Evolutionary conservation across 1,284 basidiomycete genomes (phyloP).

Genomic region (Ceratorhiza oryzae-sativae): DNA sequence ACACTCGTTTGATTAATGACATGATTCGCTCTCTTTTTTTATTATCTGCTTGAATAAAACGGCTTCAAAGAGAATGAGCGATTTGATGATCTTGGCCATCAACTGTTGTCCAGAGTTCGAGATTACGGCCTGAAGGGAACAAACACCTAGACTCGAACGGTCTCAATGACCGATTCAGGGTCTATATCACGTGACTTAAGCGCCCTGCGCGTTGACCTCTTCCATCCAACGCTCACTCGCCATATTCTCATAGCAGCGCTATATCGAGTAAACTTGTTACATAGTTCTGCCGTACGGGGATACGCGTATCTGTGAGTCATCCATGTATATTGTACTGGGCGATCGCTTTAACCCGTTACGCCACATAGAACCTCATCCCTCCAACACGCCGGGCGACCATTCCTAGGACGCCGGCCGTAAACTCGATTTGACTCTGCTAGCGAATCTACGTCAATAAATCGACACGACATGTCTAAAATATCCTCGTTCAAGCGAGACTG

Average conservation of each 20-base stretch:
- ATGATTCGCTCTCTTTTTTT: neutral
- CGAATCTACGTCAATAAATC: too few species aligned
- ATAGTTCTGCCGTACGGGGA: too few species aligned
- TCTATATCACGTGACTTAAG: neutral
- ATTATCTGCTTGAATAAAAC: neutral
- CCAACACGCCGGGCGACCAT: too few species aligned
- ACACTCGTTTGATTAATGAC: slow-evolving; percentile 28
- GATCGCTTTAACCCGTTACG: neutral
- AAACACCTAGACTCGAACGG: too few species aligned
- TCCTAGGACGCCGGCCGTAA: too few species aligned
- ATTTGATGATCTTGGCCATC: too few species aligned
- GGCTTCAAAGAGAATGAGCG: too few species aligned
- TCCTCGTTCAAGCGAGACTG: slow-evolving; percentile 37
- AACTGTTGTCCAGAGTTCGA: too few species aligned
- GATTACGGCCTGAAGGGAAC: too few species aligned
- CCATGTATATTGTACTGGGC: neutral
- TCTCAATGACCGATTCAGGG: too few species aligned
- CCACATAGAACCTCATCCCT: slow-evolving; percentile 10
- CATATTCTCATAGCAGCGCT: neutral
- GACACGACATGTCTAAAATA: slow-evolving; percentile 21
- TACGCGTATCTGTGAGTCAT: neutral
- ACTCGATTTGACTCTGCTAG: neutral
- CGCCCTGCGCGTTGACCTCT: slow-evolving; percentile 8
- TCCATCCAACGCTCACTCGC: slow-evolving; percentile 8
- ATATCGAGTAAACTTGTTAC: too few species aligned